These are phyloP conservation scores for Xylaria grammica DNA, from an alignment of 495 filamentous ascomycete genomes.

Conservation along the genomic window DNA sequence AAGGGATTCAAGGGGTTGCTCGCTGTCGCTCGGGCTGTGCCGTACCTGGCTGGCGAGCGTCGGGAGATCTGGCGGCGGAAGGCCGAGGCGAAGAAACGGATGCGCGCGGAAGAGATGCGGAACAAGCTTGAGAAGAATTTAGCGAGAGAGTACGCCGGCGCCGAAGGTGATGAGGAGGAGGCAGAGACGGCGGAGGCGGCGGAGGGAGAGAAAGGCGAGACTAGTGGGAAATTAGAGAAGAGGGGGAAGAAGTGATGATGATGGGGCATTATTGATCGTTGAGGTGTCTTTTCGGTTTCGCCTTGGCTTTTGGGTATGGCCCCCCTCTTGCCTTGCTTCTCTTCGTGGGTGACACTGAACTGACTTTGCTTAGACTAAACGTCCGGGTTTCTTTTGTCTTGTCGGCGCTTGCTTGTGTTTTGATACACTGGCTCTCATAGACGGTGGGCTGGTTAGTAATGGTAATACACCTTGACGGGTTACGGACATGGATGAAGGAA, in stretches of 20 bases:
- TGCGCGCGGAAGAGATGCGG: conserved; percentile 20
- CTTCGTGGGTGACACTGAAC: neutral
- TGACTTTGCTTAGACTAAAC: conserved; percentile 2
- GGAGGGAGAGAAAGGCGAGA: neutral
- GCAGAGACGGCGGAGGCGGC: neutral
- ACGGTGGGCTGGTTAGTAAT: neutral
- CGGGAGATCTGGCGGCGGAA: conserved; percentile 19
- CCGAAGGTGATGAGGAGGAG: neutral
- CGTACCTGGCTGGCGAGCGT: conserved; percentile 30
- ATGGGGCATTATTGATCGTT: neutral
- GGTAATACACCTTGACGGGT: neutral
- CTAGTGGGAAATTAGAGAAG: neutral
- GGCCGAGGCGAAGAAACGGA: conserved; percentile 12
- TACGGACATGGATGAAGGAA: neutral
- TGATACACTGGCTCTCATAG: neutral
- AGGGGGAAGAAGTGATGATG: conserved; percentile 5
- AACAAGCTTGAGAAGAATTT: conserved; percentile 27
- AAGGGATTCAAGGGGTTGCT: conserved; percentile 25
- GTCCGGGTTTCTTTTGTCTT: conserved; percentile 8
- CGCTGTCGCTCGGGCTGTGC: conserved; percentile 23
- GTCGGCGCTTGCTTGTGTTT: neutral
- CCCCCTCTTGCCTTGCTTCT: neutral
- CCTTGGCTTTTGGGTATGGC: conserved; percentile 3
- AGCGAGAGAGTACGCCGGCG: neutral
- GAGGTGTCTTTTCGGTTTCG: neutral